Evolutionary conservation across 805 yeast species (phyloP).

Genomic region (Yamadazyma kitorensis): DNA sequence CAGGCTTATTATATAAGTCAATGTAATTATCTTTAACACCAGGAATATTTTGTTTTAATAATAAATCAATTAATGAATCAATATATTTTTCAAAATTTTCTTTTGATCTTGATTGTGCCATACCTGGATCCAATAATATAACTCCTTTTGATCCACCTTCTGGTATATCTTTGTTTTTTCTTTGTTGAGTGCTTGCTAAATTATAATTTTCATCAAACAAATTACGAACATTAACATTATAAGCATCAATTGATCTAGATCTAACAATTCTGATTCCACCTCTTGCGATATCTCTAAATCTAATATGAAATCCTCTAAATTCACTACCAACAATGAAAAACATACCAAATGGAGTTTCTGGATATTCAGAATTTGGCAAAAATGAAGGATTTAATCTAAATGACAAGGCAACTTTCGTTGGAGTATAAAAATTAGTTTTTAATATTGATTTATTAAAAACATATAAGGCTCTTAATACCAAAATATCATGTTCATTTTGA

Average conservation of each 20-base stretch:
- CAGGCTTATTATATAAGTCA: conserved; percentile 79
- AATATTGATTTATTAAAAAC: conserved; percentile 82
- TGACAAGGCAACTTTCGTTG: conserved; percentile 92
- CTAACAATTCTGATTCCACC: conserved; percentile 97
- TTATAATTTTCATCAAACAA: conserved; percentile 96
- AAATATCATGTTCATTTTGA: conserved; percentile 74
- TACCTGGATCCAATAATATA: conserved; percentile 74
- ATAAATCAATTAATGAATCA: conserved; percentile 83
- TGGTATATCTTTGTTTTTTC: conserved; percentile 96
- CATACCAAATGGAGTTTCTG: conserved; percentile 91
- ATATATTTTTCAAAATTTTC: conserved; percentile 90
- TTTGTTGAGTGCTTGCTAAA: conserved; percentile 92
- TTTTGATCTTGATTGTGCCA: conserved; percentile 73
- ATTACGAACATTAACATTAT: conserved; percentile 78
- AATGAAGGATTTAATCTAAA: conserved; percentile 86
- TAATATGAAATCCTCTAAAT: conserved; percentile 94
- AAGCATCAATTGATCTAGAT: conserved; percentile 82
- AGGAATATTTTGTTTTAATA: conserved; percentile 61
- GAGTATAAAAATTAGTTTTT: conserved; percentile 90
- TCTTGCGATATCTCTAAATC: conserved; percentile 96
- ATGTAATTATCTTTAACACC: conserved; percentile 81
- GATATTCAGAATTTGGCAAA: conserved; percentile 83
- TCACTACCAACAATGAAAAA: conserved; percentile 95
- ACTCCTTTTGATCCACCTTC: conserved; percentile 99
- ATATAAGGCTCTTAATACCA: conserved; percentile 79